phyloP scores from a whole-genome alignment of 495 filamentous ascomycete species.

The Neurospora sp. region DNA sequence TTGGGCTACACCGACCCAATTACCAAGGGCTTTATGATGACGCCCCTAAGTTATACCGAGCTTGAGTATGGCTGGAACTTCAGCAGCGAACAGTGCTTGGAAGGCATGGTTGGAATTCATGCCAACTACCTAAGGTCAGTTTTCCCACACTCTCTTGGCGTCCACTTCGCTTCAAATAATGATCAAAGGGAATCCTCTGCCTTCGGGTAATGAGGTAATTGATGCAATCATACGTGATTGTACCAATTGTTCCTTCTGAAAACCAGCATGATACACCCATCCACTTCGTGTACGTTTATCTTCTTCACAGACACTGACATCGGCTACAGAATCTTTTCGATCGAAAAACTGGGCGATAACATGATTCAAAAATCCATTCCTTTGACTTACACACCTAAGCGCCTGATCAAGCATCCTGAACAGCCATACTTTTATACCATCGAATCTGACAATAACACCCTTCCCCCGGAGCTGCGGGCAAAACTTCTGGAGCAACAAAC shows the following conservation, averaged over 20 bases:
- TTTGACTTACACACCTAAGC: slow-evolving; percentile 82
- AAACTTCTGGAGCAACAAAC: slow-evolving; percentile 58
- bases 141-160: slow-evolving; percentile 4
- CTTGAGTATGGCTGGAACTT: slow-evolving; percentile 95
- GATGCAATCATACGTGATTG: slow-evolving; percentile 20
- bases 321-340: slow-evolving; percentile 67
- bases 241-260: slow-evolving; percentile 50
- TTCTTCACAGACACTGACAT: slow-evolving; percentile 12
- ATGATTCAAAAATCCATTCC: slow-evolving; percentile 81
- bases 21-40: slow-evolving; percentile 80
- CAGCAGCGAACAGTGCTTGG: slow-evolving; percentile 81
- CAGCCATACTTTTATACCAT: slow-evolving; percentile 86
- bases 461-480: slow-evolving; percentile 62
- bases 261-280: slow-evolving; percentile 14
- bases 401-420: slow-evolving; percentile 79
- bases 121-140: slow-evolving; percentile 80
- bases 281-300: neutral
- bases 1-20: slow-evolving; percentile 79
- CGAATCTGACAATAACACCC: slow-evolving; percentile 82
- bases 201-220: slow-evolving; percentile 34
- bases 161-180: slow-evolving; percentile 48
- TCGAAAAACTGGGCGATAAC: slow-evolving; percentile 78
- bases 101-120: slow-evolving; percentile 95
- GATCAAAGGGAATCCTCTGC: slow-evolving; percentile 48
- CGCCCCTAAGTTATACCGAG: slow-evolving; percentile 76